phyloP scores from a whole-genome alignment of 345 rosid genomes.

The Syzygium aqueum region DNA sequence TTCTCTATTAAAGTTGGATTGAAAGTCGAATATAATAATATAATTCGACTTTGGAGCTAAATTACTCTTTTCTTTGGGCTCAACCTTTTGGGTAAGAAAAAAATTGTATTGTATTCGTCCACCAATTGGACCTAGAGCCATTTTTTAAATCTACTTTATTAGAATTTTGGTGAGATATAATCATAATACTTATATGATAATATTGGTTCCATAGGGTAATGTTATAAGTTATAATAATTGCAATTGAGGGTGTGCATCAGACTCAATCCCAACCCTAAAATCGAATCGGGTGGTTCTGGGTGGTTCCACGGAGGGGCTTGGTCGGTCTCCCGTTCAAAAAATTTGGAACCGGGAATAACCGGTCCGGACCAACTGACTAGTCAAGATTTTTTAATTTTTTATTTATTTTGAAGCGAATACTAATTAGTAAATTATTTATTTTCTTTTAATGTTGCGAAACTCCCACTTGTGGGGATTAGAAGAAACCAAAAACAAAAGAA shows the following conservation, averaged over 20 bases:
- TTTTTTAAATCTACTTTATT: neutral
- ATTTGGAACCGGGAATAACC: neutral
- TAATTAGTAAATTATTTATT: neutral
- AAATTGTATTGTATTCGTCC: neutral
- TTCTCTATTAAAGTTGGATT: neutral
- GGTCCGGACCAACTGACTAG: neutral
- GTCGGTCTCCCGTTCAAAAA: fast-evolving
- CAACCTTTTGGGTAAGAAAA: neutral
- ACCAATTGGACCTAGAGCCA: neutral
- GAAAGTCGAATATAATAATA: neutral
- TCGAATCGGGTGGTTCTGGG: fast-evolving
- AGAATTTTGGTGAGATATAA: neutral
- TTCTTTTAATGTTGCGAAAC: neutral
- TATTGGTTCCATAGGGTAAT: neutral
- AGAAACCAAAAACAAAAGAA: neutral
- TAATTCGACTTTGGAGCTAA: neutral
- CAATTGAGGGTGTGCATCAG: fast-evolving
- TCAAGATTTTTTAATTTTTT: neutral
- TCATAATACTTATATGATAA: neutral
- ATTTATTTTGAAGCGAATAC: fast-evolving
- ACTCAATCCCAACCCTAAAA: too few species aligned
- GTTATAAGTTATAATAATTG: neutral
- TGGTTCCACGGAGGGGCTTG: fast-evolving
- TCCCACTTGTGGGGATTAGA: fast-evolving
- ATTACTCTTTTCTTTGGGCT: neutral